Base-by-base conservation (phyloP, 176 grass and related monocot species). In the Aegilops speltoides region DNA sequence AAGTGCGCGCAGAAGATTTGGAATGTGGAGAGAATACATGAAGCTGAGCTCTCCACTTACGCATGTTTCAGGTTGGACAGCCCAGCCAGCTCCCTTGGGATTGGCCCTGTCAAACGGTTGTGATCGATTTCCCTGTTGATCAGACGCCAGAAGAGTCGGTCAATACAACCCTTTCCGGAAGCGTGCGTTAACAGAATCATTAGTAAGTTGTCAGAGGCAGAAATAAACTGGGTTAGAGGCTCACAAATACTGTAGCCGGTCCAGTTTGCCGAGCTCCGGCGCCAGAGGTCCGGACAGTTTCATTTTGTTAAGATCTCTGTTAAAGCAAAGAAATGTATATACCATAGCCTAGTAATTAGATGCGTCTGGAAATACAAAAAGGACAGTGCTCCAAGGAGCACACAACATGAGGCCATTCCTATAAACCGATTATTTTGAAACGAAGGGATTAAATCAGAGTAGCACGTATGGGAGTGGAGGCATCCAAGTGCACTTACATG, bases 71-170 rank as follows among this genome's bases (percentile, higher is more conserved):
- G 76, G 48, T 31, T 82, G 76, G 83, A 45, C 36, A 92, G 65
- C 76, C 32, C 65, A 41, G 33, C 65, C 24, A 98, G 86, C 63
- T 94, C 96, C 75, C 82, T 87, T 45, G 93, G 96, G 87, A 98
- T 94, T 29, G 84, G 90, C 28, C 96, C 96, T 7, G 79, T 89
- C 71, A 98, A 80, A 19, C 40, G 84, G 81, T 95, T 98, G 87
- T 94, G 81, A 71, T 94, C 94, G 7, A 98, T 77, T 13, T 90
- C 80, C 82, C 93, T 95, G 33, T 22, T 57, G 54, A 22, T 52
- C 17, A 22, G 19, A 1, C 48, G 25, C 7, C 25, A 48, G 8
- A 74, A 17, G 71, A 24, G 45, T 15, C 71, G 7, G 19, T 57
- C 54, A 57, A 57, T 3, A 8, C 34, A 36, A 36, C 34, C 54